Evolutionary conservation across 352 stramenopile genomes (phyloP), one percentile per base, ranked within the genome.

Genomic region (Pythium dissotocum): DNA sequence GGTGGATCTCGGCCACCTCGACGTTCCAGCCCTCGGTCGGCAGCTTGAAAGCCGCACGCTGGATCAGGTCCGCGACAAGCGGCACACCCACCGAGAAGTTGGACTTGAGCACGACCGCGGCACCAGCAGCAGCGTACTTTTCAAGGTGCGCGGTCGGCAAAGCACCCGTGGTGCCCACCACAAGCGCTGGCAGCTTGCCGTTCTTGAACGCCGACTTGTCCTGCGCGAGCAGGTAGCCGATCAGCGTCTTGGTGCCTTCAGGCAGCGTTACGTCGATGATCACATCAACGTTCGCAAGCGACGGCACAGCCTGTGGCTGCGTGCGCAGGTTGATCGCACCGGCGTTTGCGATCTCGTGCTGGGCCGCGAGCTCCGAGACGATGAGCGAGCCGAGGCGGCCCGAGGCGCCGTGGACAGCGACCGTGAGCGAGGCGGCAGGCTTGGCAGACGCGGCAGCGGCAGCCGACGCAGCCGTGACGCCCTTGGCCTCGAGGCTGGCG

Each of bases 41-140:
- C 59, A 95, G 76, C 70, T 89, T 89, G 71, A 92, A 91, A 13
- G 87, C 87, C 58, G 80, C 85, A 10, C 76, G 65, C 71, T 90
- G 85, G 35, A 90, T 82, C 48, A 95, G 71, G 60, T 93, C 83
- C 8, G 77, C 78, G 59, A 95, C 76, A 44, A 95, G 84, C 7
- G 85, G 83, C 68, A 95, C 87, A 54, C 87, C 87, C 10, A 94
- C 79, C 51, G 83, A 93, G 70, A 95, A 95, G 73, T 95, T 95
- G 16, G 82, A 91, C 73, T 88, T 88, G 52, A 93, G 75, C 44
- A 86, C 78, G 16, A 95, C 83, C 1, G 85, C 68, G 0, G 80
- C 82, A 36, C 65, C 58, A 53, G 85, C 70, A 55, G 87, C 77
- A 5, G 76, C 78, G 72, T 93, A 93, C 35, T 76, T 72, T 49